These are phyloP conservation scores for Spergularia bocconei DNA, from an alignment of 148 eudicot species.

Conservation along the genomic window DNA sequence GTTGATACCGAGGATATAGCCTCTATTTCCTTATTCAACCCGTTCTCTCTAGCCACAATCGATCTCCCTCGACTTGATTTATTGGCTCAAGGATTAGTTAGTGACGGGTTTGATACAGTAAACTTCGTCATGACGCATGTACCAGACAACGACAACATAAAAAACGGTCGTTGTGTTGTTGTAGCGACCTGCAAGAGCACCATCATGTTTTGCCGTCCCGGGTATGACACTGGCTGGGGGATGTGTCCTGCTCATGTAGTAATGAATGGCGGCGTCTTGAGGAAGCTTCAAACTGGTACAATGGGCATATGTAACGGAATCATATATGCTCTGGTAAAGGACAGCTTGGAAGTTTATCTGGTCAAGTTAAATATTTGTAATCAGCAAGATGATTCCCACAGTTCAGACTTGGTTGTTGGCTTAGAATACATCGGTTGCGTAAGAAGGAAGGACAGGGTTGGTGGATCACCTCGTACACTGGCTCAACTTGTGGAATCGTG, in stretches of 20 bases:
- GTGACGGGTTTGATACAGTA: no score
- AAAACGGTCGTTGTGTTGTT: not conserved
- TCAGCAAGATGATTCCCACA: no score
- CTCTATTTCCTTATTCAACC: not conserved
- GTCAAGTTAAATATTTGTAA: no score
- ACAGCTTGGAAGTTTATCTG: not conserved
- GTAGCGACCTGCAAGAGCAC: not conserved
- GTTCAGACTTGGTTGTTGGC: not conserved
- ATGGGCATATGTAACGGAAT: not conserved
- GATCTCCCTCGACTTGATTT: slow-evolving; percentile 8
- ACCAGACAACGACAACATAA: not conserved
- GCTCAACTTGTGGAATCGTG: not conserved
- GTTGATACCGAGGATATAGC: not conserved
- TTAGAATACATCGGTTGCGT: not conserved
- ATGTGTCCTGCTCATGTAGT: not conserved
- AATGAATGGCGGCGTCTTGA: not conserved
- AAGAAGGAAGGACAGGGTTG: no score
- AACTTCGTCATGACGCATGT: not conserved
- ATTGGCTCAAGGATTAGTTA: not conserved
- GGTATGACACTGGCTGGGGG: not conserved
- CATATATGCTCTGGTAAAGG: not conserved
- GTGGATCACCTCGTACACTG: not conserved
- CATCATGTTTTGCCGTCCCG: not conserved
- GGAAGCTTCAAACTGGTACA: not conserved
- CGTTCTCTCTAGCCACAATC: not conserved